Evolutionary conservation across 148 eudicot species (phyloP).

Genomic region (Persicaria tinctoria): DNA sequence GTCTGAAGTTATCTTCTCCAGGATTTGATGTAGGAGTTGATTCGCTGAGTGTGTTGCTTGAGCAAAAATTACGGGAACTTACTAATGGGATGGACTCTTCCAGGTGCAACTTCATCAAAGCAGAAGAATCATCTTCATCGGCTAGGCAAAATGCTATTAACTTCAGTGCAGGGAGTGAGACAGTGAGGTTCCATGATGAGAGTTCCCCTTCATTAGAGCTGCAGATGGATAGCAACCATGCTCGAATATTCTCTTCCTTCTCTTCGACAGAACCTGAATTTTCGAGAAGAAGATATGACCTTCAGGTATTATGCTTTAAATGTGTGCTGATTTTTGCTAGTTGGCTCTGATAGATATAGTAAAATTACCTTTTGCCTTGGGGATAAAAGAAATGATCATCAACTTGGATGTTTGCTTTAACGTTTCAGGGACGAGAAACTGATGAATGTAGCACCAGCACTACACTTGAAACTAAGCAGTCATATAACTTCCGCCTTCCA

Average conservation of each 20-base stretch:
- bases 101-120: conserved; percentile 19
- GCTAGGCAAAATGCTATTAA: conserved; percentile 25
- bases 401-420: conserved; percentile 2
- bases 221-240: conserved; percentile 17
- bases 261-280: conserved; percentile 28
- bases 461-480: conserved; percentile 31
- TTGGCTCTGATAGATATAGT: background rate
- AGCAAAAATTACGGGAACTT: conserved; percentile 72
- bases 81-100: conserved; percentile 41
- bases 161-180: conserved; percentile 24
- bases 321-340: background rate
- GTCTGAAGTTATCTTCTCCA: conserved; percentile 33
- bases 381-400: background rate
- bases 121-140: conserved; percentile 26
- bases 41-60: conserved; percentile 63
- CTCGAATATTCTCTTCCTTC: conserved; percentile 21
- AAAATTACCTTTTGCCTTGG: background rate
- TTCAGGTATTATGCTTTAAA: conserved; percentile 35
- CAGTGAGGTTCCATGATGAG: conserved; percentile 20
- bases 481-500: conserved; percentile 39
- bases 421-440: conserved; percentile 31
- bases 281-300: conserved; percentile 27
- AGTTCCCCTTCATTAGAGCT: conserved; percentile 19
- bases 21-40: conserved; percentile 54
- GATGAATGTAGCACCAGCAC: conserved; percentile 28